Base-by-base conservation (phyloP, 352 stramenopile genomes). In the Phytophthora pini region DNA sequence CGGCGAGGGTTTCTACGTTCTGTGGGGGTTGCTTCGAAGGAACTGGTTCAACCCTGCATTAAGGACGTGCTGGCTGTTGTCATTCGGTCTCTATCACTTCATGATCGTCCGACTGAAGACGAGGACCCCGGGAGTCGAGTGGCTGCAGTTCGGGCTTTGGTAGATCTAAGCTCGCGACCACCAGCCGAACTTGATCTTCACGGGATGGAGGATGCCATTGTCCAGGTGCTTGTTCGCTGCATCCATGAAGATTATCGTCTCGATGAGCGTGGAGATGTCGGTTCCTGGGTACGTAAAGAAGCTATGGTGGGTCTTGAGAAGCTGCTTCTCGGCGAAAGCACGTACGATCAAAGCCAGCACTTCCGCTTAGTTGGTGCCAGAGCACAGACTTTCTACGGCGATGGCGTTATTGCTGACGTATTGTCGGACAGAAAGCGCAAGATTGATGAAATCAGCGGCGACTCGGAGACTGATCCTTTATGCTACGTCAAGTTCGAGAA, bases 261-360 rank as follows among this genome's bases (percentile, higher is more conserved):
- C 9, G 97, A 99, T 77, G 96, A 98, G 76, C 88, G 98, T 41
- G 98, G 98, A 5, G 98, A 99, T 78, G 96, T 99, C 17, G 98
- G 98, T 10, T 99, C 97, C 10, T 99, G 97, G 97, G 96, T 97
- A 40, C 86, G 98, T 38, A 97, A 97, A 64, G 94, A 92, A 65
- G 94, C 97, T 13, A 98, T 99, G 84, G 54, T 94, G 26, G 95
- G 88, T 10, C 73, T 99, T 8, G 82, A 97, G 60, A 72, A 71
- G 39, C 56, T 99, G 12, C 61, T 97, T 34, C 77, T 89, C 20
- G 71, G 72, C 13, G 54, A 79, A 26, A 71, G 36, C 26, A 71
- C 61, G 11, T 53, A 73, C 31, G 58, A 66, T 65, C 46, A 66
- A 61, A 66, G 74, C 56, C 60, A 72, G n/a, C 60, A 79, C 13